Base-by-base conservation (phyloP, 2,329 filamentous ascomycete species). In the Verticillium alfalfae region DNA sequence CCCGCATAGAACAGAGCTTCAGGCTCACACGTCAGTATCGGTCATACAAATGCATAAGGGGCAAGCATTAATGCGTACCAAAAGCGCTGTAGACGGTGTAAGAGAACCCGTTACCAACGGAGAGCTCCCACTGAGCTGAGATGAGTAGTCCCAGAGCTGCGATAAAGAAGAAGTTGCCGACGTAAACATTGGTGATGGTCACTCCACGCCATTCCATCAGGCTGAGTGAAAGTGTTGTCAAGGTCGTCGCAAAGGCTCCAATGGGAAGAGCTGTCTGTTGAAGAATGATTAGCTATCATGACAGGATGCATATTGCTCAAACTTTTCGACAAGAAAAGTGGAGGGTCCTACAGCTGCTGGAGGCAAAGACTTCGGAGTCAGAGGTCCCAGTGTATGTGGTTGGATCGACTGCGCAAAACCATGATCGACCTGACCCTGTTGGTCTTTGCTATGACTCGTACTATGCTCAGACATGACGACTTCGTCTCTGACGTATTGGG, bases 11-110 rank as follows among this genome's bases (percentile, higher is more conserved):
- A 71, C 0, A 71, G 58, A 1, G 66, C 68, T 70, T 3, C 4
- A 26, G 16, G 39, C 2, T 16, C 13, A 16, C 6, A n/a, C 7
- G 9, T n/a, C 7, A 2, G 12, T 22, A 5, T 37, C 39, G n/a
- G 54, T 15, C 15, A 8, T 31, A 18, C n/a, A 9, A 2, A 12
- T 41, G 9, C 39, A 31, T 5, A 31, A 31, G 5, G 2, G 16
- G 12, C 3, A 12, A 2, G 13, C 15, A 22, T 34, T 13, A 2
- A 5, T 13, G 34, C 66, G 56, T 63, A 78, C 82, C 81, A 63
- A 85, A 85, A 7, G 81, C 82, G 62, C 78, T 80, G 39, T 84
- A 76, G 0, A 83, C 79, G 0, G 81, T 84, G 61, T 85, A 85
- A 0, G 76, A 76, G 61, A 83, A 83, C 0, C 77, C 79, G 59